Evolutionary conservation across 129 eudicot genomes (phyloP), one percentile per base, ranked within the genome.

Genomic region (Sambucus nigra): DNA sequence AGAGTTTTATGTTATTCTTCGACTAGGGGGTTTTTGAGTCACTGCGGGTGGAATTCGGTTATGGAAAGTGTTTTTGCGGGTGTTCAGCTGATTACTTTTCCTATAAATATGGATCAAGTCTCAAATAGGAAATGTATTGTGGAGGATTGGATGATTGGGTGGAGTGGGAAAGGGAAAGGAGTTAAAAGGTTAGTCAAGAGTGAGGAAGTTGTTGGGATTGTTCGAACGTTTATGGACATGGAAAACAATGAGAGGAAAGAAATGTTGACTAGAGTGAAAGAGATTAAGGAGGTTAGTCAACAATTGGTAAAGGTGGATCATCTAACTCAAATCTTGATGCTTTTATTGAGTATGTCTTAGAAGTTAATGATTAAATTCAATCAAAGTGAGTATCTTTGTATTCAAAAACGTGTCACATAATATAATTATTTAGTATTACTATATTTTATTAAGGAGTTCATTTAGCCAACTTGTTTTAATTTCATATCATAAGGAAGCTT

Each of bases 31-130:
- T 72, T 59, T 26, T 59, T 40, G 39, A 75, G 32, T 15, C 81
- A 75, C 22, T 75, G 81, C 28, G 77, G 73, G 2, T 70, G 82
- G 82, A 67, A 62, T 33, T 70, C 74, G 1, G 49, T 56, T 0
- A 66, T 53, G 38, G 77, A 70, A 49, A 47, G 64, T 5, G 50
- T 51, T 7, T 76, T 42, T 44, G 54, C 67, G 0, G 77, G 82
- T 1, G 77, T 70, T 25, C 82, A 77, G 4, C 35, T 70, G 66
- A 49, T 76, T 51, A 51, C 73, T 44, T 70, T 65, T 22, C 77
- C 77, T 13, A 50, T 76, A 22, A 15, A 27, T 9, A 28, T 25
- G 23, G 81, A 76, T 38, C 81, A 76, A 53, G 4, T 35, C 8
- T 32, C 61, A 1, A 73, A 68, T 12, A 64, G 73, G 21, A 65